Conservation (phyloP, 208 protist genomes). For the Leishmania mexicana region DNA sequence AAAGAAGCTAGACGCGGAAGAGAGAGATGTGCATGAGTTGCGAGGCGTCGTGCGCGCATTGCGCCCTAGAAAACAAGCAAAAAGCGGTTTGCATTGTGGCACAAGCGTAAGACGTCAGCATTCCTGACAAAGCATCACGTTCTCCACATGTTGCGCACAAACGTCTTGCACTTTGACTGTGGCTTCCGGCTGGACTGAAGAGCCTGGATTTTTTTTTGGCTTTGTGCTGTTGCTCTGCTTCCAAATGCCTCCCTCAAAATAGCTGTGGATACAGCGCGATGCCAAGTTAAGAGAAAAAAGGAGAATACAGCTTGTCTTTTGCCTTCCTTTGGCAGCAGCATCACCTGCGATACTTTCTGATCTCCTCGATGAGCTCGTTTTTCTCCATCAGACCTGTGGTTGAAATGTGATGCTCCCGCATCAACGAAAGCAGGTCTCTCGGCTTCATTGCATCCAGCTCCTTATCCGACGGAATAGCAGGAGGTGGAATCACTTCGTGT, state of each 20-base stretch:
- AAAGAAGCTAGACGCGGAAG: neutral
- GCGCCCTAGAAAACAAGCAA: neutral
- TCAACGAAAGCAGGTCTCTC: constrained; percentile 53
- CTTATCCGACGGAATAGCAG: constrained; percentile 59
- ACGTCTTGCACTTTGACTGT: too few species aligned
- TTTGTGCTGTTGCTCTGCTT: neutral
- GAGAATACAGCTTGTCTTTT: neutral
- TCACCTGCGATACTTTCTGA: constrained; percentile 54
- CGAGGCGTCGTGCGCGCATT: too few species aligned
- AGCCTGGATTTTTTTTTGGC: neutral
- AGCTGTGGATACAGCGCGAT: neutral
- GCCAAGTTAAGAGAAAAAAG: neutral
- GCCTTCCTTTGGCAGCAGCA: neutral
- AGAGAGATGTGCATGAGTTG: neutral
- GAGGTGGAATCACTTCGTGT: constrained; percentile 52
- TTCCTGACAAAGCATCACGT: neutral
- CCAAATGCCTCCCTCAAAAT: neutral
- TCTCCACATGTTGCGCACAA: neutral
- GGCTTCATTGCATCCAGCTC: constrained; percentile 54
- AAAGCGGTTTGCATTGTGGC: neutral
- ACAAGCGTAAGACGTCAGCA: neutral
- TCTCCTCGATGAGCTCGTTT: constrained; percentile 48
- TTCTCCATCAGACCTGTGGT: constrained; percentile 61
- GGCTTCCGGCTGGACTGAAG: neutral
- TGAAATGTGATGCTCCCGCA: constrained; percentile 47